Base-by-base conservation (phyloP, 2,329 filamentous ascomycete species). In the Pseudogymnoascus sp. region DNA sequence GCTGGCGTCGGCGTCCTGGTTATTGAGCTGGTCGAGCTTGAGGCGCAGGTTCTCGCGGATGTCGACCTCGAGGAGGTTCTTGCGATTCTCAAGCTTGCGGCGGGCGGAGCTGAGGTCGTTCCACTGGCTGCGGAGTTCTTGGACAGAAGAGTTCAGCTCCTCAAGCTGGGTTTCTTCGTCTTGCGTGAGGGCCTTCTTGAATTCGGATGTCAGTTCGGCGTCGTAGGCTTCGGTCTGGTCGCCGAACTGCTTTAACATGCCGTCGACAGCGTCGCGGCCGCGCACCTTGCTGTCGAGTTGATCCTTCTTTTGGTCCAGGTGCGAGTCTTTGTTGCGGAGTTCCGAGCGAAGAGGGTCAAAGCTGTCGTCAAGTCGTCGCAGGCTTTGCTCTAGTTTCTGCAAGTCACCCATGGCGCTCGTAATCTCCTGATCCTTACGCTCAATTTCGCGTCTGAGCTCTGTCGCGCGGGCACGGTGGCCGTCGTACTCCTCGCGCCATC, bases 1-100 rank as follows among this genome's bases (percentile, higher is more conserved):
- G 28, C 79, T 78, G 60, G 79, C 81, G 66, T 95, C 91, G 63
- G 89, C 83, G 14, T 88, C 90, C 68, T 88, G 83, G 64, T 85
- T 84, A 65, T 88, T 88, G 60, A 99, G 82, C 72, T 96, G 89
- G 67, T 97, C 92, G 32, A 97, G 83, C 66, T 89, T 89, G 67
- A 91, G 88, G 69, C 88, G 86, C 43, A 99, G 79, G 68, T 96
- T 96, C 69, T 95, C 90, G n/a, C 88, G 86, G 57, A 99, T 77
- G 69, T 96, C 90, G 34, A 90, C 84, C 72, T 99, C 93, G 28
- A 97, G 80, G 37, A 90, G 83, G 60, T 88, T 86, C 76, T 96
- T 97, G 60, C 85, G 83, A 25, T 81, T 83, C 73, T 97, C 91
- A 1, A 95, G 79, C 61, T 91, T 88, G 65, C 89, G 83, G 34